Percentiles rank a stretch among this genome's conserved stretches.
These are phyloP conservation scores for Heliamphora pulchella DNA, from an alignment of 179 eudicot species.

Conservation along the genomic window DNA sequence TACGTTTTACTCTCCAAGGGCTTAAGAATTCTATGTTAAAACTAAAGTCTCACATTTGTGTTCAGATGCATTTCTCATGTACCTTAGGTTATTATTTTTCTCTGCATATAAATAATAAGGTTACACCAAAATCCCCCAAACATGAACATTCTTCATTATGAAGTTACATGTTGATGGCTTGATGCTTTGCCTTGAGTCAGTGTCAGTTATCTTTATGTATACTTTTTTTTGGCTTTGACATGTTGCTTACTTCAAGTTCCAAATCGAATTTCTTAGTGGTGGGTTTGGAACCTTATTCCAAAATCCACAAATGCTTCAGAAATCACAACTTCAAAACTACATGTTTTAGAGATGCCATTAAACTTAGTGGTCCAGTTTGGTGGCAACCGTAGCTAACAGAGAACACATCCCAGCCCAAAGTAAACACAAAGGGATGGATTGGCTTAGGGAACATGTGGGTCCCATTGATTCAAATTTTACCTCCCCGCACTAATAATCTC, in stretches of 20 bases:
- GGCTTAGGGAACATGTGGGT: no score
- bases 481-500: no score
- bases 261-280: neutral
- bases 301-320: neutral
- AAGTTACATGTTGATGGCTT: neutral
- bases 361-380: neutral
- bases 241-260: neutral
- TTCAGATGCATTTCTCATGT: conserved; percentile 4
- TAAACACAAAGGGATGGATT: no score
- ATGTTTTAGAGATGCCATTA: neutral
- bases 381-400: no score
- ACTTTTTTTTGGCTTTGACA: neutral
- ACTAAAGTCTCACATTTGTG: neutral
- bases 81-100: neutral
- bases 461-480: no score
- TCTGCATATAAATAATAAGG: neutral
- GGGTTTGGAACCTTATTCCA: neutral
- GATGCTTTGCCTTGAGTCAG: neutral
- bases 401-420: no score
- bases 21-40: neutral
- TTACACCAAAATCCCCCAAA: neutral
- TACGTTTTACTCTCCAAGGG: conserved; percentile 18
- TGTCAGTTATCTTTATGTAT: neutral
- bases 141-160: neutral
- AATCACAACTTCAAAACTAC: neutral